Base-by-base conservation (phyloP, 2,329 filamentous ascomycete species). In the Colletotrichum lini region DNA sequence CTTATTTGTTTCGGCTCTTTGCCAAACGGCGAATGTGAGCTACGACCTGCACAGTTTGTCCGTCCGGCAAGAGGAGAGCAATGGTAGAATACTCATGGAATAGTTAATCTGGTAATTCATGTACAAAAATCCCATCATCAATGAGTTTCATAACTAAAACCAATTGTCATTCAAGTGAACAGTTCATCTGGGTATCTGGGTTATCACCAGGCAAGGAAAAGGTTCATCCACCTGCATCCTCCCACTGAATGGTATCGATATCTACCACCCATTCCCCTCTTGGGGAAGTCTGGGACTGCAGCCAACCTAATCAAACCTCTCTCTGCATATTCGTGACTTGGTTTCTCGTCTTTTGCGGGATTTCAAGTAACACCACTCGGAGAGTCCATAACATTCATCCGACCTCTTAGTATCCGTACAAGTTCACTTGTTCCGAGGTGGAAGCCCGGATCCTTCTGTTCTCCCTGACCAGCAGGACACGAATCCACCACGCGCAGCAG, bases 401-500 rank as follows among this genome's bases (percentile, higher is more conserved):
- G 2, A 16, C 47, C 12, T 26, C 18, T 45, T 73, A 83, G 72
- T 82, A 83, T 9, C 81, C 81, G 21, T 83, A 82, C 15, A 83
- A 64, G 60, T 83, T 83, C 23, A 80, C 77, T 16, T 78, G 76
- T 61, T 81, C 80, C 0, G 74, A 74, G 0, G 75, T 79, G 0
- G 79, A 80, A 2, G 77, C 77, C 1, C 77, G 76, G 40, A 84
- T 81, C 69, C 79, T 82, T 61, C 77, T 79, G 74, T 87, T 86
- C 73, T 83, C 80, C 26, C 79, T 78, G 38, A 82, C 79, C 67
- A 87, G 73, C 71, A 84, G 74, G 13, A 78, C 62, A 10, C 81
- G 80, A 65, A 86, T 82, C 8, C 80, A 73, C 85, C 84, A 87
- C 1, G 84, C 84, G 35, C 80, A 82, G 1, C 74, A 68, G 13